phyloP scores from a whole-genome alignment of 768 basidiomycete genomes.

The Stropharia rugosoannulata region DNA sequence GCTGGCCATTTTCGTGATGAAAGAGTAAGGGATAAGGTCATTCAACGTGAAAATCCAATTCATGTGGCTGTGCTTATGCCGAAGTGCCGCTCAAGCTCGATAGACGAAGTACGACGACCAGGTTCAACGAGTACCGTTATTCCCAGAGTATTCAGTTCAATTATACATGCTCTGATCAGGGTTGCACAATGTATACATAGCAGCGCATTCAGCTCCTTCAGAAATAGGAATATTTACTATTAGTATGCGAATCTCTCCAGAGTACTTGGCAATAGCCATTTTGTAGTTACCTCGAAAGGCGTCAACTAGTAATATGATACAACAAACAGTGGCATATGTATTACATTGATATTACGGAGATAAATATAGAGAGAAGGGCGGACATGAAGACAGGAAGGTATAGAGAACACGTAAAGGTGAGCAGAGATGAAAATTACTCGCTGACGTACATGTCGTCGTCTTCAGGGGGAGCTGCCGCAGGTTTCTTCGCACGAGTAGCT shows the following conservation, averaged over 20 bases:
- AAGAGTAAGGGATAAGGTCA: background rate
- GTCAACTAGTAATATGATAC: too few species aligned
- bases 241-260: too few species aligned
- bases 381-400: background rate
- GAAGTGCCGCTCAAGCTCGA: too few species aligned
- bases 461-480: constrained; percentile 11
- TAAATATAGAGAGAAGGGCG: background rate
- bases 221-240: too few species aligned
- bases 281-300: too few species aligned
- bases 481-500: constrained; percentile 21
- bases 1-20: constrained; percentile 10
- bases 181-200: too few species aligned
- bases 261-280: too few species aligned
- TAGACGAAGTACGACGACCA: too few species aligned
- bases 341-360: constrained; percentile 1
- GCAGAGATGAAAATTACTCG: constrained; percentile 7
- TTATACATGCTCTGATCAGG: too few species aligned
- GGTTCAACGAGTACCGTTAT: too few species aligned
- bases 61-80: constrained; percentile 6
- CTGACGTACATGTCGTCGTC: constrained; percentile 25
- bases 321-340: background rate
- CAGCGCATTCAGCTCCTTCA: too few species aligned
- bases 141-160: too few species aligned
- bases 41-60: constrained; percentile 9
- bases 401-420: background rate